phyloP scores from a whole-genome alignment of 495 filamentous ascomycete genomes.

The Penicillium manginii region DNA sequence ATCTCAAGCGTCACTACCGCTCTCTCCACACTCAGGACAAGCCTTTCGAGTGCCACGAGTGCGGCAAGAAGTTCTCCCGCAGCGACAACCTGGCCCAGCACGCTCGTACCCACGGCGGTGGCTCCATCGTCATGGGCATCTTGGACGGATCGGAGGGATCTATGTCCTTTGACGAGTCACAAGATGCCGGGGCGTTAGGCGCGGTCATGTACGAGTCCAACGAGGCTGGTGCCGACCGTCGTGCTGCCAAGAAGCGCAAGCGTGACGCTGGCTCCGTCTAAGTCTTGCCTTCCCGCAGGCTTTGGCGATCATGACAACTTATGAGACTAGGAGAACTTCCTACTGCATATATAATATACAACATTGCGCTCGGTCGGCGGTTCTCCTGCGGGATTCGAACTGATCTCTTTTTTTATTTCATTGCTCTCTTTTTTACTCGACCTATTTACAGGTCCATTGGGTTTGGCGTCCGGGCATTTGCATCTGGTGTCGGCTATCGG shows the following conservation, averaged over 20 bases:
- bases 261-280: slow-evolving; percentile 50
- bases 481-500: slow-evolving; percentile 34
- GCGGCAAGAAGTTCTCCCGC: slow-evolving; percentile 98
- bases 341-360: slow-evolving; percentile 39
- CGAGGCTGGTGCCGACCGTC: slow-evolving; percentile 49
- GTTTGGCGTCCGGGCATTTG: slow-evolving; percentile 48
- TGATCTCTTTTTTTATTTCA: slow-evolving; percentile 4
- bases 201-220: slow-evolving; percentile 75
- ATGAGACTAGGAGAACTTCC: slow-evolving; percentile 52
- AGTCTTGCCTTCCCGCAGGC: slow-evolving; percentile 4
- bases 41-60: slow-evolving; percentile 96
- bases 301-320: slow-evolving; percentile 27
- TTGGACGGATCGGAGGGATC: slow-evolving; percentile 67
- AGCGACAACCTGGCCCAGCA: slow-evolving; percentile 98
- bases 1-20: slow-evolving; percentile 97
- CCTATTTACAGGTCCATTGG: slow-evolving; percentile 29
- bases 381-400: slow-evolving; percentile 19
- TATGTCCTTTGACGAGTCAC: slow-evolving; percentile 50
- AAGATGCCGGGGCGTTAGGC: slow-evolving; percentile 66
- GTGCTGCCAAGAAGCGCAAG: slow-evolving; percentile 77
- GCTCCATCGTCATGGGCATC: slow-evolving; percentile 87
- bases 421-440: not conserved
- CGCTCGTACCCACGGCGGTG: slow-evolving; percentile 88
- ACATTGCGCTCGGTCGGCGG: slow-evolving; percentile 25
- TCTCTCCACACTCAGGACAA: slow-evolving; percentile 98